phyloP scores from a whole-genome alignment of 2,329 filamentous ascomycete genomes.

The Aspergillus aculeatus region DNA sequence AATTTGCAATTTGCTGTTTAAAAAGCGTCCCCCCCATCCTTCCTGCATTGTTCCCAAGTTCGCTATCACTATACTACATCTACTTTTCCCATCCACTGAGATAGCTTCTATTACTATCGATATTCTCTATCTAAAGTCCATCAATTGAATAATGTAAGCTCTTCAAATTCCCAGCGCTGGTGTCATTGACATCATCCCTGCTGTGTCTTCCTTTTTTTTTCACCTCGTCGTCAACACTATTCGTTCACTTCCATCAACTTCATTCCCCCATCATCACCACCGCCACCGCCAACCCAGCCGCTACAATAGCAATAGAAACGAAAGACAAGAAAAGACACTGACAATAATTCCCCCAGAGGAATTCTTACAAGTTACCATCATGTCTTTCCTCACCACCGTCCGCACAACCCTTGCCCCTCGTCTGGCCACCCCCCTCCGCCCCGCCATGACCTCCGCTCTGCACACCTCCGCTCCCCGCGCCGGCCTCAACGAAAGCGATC shows the following conservation, averaged over 20 bases:
- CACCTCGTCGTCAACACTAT: background rate
- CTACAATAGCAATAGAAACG: background rate
- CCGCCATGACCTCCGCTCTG: slow-evolving; percentile 23
- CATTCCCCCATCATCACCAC: background rate
- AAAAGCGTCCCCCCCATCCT: background rate
- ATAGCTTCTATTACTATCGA: background rate
- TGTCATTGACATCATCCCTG: background rate
- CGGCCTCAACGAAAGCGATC: slow-evolving; percentile 37
- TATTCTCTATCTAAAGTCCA: too few relatives aligned
- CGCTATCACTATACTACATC: background rate
- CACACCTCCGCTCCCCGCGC: slow-evolving; percentile 29
- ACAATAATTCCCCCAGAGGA: background rate
- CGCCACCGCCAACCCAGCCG: background rate
- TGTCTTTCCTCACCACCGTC: slow-evolving; percentile 38
- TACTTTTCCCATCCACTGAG: background rate
- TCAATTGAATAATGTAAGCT: background rate
- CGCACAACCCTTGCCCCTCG: slow-evolving; percentile 23
- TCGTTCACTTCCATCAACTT: too few relatives aligned
- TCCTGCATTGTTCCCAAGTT: background rate
- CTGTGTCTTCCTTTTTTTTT: too few relatives aligned
- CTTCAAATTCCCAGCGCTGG: background rate
- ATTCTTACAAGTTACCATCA: slow-evolving; percentile 15
- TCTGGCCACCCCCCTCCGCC: slow-evolving; percentile 21
- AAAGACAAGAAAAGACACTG: background rate
- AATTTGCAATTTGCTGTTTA: background rate